Evolutionary conservation across 768 basidiomycete genomes (phyloP), one percentile per base, ranked within the genome.

Genomic region (Boletellus sp.): DNA sequence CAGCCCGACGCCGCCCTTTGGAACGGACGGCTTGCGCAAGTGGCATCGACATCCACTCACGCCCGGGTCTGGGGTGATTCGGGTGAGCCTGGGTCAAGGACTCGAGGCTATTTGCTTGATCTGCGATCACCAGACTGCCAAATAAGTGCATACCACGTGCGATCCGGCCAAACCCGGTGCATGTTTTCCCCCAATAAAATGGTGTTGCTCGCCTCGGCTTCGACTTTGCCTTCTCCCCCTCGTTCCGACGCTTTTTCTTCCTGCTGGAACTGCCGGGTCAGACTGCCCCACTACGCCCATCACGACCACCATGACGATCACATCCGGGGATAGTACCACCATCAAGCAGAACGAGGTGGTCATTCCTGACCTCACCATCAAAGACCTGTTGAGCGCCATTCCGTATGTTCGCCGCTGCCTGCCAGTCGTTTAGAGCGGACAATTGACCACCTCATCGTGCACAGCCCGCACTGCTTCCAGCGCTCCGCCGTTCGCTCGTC

Each of bases 341-440:
- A 61, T 76, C 42, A 74, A 84, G 52, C 87, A 88, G 70, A 77
- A 72, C 37, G 74, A 78, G 42, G 78, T 80, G 52, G 62, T 78
- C 23, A 87, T 95, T 54, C 93, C 93, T 19, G 85, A 92, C 74
- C 78, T 92, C 54, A 78, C 88, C 34, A 78, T 94, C 68, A 96
- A 94, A 74, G 88, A 96, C 61, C 65, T 95, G 58, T 77, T 94
- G 45, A 79, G 78, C 40, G 81, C 78, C 16, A 94, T 96, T 63
- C 94, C 94, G 82, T 90, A 62, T 55, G 85, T 77, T 53, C 34
- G 47, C 17, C 6, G 17, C 36, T 48, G 37, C 54, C n/a, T 32
- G 6, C 35, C 11, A 9, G 33, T 41, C 50, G 20, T 59, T 41
- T 26, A 19, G 13, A 19, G 3, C 17, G 22, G n/a, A 12, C 6